Base-by-base conservation (phyloP, 441 rosid species). In the Mallotus japonicus region DNA sequence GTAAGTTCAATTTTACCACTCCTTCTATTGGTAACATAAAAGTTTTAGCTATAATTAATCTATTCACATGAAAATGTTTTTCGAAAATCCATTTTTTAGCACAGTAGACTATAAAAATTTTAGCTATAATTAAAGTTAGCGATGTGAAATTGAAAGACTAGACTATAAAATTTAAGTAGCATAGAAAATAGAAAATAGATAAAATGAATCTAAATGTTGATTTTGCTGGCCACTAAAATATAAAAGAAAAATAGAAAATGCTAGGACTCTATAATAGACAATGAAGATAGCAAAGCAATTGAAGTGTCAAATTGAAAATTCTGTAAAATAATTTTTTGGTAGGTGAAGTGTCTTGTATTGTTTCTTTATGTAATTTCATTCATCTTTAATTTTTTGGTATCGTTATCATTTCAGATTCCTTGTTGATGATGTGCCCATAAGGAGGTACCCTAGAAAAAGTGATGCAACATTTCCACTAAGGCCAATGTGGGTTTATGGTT, bases 401-500 rank as follows among this genome's bases (percentile, higher is more conserved):
- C 28, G 17, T 60, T 7, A 61, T 24, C 14, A 37, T 60, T 16
- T 16, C 80, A 94, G 99, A 85, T 94, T 94, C 77, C 80, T 92
- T 5, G 99, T 94, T 8, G 99, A 94, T 74, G 99, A 94, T 82
- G 83, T 94, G 74, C 99, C 99, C 28, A 86, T 94, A 68, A 85
- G 99, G 77, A 90, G 97, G 91, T 94, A 94, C 73, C 89, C 90
- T 19, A 94, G 85, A 76, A 94, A 88, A 79, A 92, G 90, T 78
- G 92, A 55, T 0, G 75, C 81, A 13, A 92, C 99, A 61, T 94
- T 92, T 77, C 99, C 99, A 0, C 37, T 84, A 37, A 89, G 99
- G 82, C 99, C 99, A 77, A 90, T 92, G 97, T 92, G 97, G 97
- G 81, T 94, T 13, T 92, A 94, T 75, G 99, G 99, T 65, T 94